Evolutionary conservation across 257 asterid genomes (phyloP).

Genomic region (Nicotiana sylvestris): DNA sequence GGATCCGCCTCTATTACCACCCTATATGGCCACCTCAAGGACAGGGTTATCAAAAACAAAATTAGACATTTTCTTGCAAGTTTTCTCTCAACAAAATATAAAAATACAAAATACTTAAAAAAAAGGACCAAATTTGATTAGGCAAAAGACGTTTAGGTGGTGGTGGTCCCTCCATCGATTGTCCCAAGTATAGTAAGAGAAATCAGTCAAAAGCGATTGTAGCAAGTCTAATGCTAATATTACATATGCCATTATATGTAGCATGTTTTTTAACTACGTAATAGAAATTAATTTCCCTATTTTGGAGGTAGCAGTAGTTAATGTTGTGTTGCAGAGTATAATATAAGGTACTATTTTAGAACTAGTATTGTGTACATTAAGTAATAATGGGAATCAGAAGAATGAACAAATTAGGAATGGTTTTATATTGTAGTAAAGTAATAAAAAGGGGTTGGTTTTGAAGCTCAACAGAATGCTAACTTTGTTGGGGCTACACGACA

Average conservation of each 20-base stretch:
- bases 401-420: background rate
- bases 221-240: background rate
- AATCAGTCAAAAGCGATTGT: background rate
- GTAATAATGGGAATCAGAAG: slow-evolving; percentile 1
- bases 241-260: background rate
- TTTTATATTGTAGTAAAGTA: background rate
- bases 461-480: slow-evolving; percentile 8
- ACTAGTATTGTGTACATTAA: background rate
- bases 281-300: background rate
- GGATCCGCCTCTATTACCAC: too few relatives aligned
- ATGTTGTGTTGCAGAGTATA: background rate
- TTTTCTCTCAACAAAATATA: background rate
- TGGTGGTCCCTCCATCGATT: background rate
- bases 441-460: background rate
- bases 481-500: slow-evolving; percentile 5
- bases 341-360: background rate
- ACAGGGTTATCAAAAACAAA: background rate
- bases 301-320: background rate
- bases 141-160: background rate
- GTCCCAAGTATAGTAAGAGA: background rate
- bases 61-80: background rate
- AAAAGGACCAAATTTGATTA: background rate
- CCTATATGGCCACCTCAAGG: too few relatives aligned
- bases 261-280: background rate
- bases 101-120: background rate